Conservation (phyloP, 192 early-diverging fungal genomes). For the Obelidium mucronatum region DNA sequence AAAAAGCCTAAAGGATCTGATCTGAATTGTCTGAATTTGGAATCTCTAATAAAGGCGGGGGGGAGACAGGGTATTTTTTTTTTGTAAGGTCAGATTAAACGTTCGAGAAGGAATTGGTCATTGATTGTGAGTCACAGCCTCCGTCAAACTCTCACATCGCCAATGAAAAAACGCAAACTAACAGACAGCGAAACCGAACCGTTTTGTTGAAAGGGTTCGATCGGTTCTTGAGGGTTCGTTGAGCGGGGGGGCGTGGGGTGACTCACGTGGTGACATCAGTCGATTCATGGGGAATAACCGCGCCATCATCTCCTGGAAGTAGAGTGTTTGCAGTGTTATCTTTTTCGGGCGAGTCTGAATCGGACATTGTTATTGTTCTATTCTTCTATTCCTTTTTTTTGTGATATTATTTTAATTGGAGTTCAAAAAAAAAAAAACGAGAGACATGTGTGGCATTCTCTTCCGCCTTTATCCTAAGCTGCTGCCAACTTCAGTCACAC, state of each 20-base stretch:
- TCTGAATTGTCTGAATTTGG: slow-evolving; percentile 52
- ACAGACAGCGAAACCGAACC: too few relatives aligned
- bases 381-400: too few relatives aligned
- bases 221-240: background rate
- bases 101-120: background rate
- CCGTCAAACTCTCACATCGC: background rate
- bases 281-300: background rate
- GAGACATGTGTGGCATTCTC: slow-evolving; percentile 39
- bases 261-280: slow-evolving; percentile 36
- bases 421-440: background rate
- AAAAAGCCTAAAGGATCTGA: slow-evolving; percentile 78
- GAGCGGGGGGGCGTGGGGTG: background rate
- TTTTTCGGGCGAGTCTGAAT: background rate
- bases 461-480: slow-evolving; percentile 8
- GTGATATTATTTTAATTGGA: too few relatives aligned
- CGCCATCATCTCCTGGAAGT: slow-evolving; percentile 17
- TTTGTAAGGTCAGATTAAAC: background rate
- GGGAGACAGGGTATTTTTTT: background rate
- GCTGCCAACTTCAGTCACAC: background rate
- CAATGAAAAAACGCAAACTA: background rate
- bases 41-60: too few relatives aligned
- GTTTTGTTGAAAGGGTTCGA: background rate
- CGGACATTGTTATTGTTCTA: too few relatives aligned
- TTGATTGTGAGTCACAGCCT: background rate
- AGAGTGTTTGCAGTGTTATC: background rate